phyloP scores from a whole-genome alignment of 768 basidiomycete species.

The Sarcomyxa edulis region DNA sequence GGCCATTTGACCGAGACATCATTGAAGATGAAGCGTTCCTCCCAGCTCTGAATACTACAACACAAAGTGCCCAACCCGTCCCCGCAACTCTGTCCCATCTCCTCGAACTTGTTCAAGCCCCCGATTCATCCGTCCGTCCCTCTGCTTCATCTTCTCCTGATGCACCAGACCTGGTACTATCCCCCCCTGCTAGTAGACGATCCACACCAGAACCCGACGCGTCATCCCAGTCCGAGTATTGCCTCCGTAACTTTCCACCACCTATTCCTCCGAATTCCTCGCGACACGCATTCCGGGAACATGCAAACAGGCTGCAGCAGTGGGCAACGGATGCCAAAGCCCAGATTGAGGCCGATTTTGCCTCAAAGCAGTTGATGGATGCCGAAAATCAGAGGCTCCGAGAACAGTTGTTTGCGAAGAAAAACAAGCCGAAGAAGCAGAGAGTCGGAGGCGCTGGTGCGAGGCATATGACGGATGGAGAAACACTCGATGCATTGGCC shows the following conservation, averaged over 20 bases:
- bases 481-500: slow-evolving; percentile 13
- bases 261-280: slow-evolving; percentile 6
- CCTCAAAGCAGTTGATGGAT: slow-evolving; percentile 12
- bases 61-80: neutral
- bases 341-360: slow-evolving; percentile 8
- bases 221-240: too few species aligned
- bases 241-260: too few species aligned
- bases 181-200: too few species aligned
- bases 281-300: neutral
- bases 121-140: neutral
- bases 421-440: slow-evolving; percentile 8
- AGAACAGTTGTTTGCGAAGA: slow-evolving; percentile 8
- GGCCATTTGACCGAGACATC: slow-evolving; percentile 10
- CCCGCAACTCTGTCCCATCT: neutral
- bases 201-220: too few species aligned
- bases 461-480: slow-evolving; percentile 16
- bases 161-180: neutral
- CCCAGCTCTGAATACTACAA: slow-evolving; percentile 1
- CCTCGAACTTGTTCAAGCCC: neutral
- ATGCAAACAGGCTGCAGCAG: slow-evolving; percentile 7
- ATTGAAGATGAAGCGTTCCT: slow-evolving; percentile 8
- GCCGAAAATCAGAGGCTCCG: slow-evolving; percentile 9
- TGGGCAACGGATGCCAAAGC: slow-evolving; percentile 1
- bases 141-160: neutral
- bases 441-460: slow-evolving; percentile 10